A percentile compares a stretch with the other conserved stretches of the same genome.
phyloP scores from a whole-genome alignment of 345 rosid genomes.

The Dipteronia dyeriana region DNA sequence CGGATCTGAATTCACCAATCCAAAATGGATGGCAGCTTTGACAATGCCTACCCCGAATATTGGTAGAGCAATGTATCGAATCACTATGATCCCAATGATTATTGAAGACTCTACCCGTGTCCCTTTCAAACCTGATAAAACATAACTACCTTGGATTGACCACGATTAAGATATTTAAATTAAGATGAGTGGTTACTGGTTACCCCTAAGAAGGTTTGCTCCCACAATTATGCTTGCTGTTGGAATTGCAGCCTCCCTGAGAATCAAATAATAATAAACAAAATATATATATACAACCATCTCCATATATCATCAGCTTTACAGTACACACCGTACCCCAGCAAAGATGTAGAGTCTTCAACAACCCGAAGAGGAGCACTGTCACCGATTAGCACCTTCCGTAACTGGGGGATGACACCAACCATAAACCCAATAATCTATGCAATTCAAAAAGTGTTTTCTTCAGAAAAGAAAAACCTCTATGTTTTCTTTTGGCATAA shows the following conservation, averaged over 20 bases:
- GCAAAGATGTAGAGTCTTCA: conserved; percentile 24
- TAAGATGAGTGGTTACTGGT: neutral
- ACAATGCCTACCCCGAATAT: conserved; percentile 36
- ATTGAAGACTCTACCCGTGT: conserved; percentile 24
- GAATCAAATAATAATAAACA: neutral
- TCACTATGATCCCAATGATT: conserved; percentile 35
- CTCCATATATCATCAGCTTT: neutral
- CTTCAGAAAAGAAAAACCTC: neutral
- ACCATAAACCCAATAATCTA: conserved; percentile 32
- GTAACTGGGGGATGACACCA: conserved; percentile 26
- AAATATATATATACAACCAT: neutral
- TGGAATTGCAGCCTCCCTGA: conserved; percentile 50
- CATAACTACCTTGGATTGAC: neutral
- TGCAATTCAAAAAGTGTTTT: neutral
- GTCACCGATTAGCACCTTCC: conserved; percentile 28
- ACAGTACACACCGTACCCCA: conserved; percentile 28
- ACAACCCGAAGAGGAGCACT: conserved; percentile 36
- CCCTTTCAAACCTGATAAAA: conserved; percentile 47
- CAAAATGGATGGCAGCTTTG: conserved; percentile 33
- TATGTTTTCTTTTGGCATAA: too few species aligned
- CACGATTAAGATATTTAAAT: too few species aligned
- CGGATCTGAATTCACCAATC: conserved; percentile 37
- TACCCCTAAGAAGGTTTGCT: conserved; percentile 49
- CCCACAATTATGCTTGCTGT: conserved; percentile 41
- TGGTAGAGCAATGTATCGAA: conserved; percentile 40